Conservation (phyloP, 306 rosid species). For the Styphnolobium japonicum region DNA sequence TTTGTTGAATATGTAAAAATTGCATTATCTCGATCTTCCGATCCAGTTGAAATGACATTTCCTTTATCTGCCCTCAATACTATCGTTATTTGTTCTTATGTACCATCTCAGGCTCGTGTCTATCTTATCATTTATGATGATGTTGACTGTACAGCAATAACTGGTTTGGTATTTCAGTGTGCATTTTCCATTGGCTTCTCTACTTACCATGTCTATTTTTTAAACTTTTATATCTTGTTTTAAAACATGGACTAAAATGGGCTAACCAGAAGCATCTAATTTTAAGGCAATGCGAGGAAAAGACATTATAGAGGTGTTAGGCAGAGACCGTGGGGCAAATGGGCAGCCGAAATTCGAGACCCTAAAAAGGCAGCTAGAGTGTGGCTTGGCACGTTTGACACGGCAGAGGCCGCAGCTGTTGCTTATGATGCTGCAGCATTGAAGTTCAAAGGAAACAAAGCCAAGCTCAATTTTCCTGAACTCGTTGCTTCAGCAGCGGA, state of each 20-base stretch:
- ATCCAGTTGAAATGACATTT: not conserved
- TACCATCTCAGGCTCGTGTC: not conserved
- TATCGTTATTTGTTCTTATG: not conserved
- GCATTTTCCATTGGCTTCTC: not conserved
- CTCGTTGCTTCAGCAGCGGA: not conserved
- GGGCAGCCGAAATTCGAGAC: conserved; percentile 62
- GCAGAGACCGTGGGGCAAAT: conserved; percentile 57
- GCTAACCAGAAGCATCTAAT: not conserved
- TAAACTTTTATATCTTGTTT: not conserved
- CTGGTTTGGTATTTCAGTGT: not conserved
- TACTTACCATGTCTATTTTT: not conserved
- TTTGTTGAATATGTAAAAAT: not conserved
- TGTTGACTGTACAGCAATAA: conserved; percentile 10
- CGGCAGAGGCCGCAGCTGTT: conserved; percentile 54
- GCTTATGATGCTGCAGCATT: conserved; percentile 55
- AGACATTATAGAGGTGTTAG: conserved; percentile 54
- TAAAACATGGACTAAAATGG: not conserved
- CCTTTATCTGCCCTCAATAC: not conserved
- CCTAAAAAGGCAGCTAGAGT: conserved; percentile 52
- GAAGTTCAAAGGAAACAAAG: conserved; percentile 49
- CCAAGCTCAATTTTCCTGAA: conserved; percentile 51
- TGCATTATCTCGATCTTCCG: conserved; percentile 13
- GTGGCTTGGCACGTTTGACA: conserved; percentile 62
- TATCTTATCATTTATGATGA: not conserved
- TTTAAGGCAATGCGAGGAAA: conserved; percentile 16